phyloP scores from a whole-genome alignment of 1,139 yeast species.

The Taphrina sp. region DNA sequence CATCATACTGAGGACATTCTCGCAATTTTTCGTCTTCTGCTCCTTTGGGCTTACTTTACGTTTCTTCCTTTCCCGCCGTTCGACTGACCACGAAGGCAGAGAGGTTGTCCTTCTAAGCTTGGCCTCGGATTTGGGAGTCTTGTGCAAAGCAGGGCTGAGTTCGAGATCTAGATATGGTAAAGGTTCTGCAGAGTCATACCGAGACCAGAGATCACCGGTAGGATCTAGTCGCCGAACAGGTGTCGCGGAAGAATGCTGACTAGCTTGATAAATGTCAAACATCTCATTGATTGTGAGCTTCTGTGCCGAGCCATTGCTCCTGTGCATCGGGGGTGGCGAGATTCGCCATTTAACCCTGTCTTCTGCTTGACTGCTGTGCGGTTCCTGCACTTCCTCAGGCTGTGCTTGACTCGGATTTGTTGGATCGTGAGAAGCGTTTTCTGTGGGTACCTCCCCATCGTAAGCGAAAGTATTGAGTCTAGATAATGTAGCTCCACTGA shows the following conservation, averaged over 20 bases:
- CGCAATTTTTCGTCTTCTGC: background rate
- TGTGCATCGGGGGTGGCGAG: slow-evolving; percentile 11
- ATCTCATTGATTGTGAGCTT: slow-evolving; percentile 30
- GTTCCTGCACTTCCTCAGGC: background rate
- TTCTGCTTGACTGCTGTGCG: slow-evolving; percentile 18
- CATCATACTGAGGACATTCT: slow-evolving; percentile 20
- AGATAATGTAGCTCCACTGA: slow-evolving; percentile 1
- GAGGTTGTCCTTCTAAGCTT: slow-evolving; percentile 21
- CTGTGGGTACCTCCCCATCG: background rate
- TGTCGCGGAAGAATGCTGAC: slow-evolving; percentile 16
- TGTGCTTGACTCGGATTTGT: background rate
- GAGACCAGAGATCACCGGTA: slow-evolving; percentile 24
- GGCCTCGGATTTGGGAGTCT: slow-evolving; percentile 12
- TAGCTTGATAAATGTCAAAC: slow-evolving; percentile 25
- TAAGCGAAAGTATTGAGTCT: slow-evolving; percentile 1
- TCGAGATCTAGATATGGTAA: slow-evolving; percentile 23
- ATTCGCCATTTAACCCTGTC: slow-evolving; percentile 17
- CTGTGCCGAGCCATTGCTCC: slow-evolving; percentile 11
- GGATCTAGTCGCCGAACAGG: slow-evolving; percentile 22
- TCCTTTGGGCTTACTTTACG: background rate
- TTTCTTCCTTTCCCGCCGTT: slow-evolving; percentile 5
- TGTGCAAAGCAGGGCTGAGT: slow-evolving; percentile 10
- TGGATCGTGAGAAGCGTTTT: background rate
- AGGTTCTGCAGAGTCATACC: slow-evolving; percentile 10
- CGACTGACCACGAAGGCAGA: slow-evolving; percentile 22